Percentiles rank a stretch among this genome's conserved stretches.
These are phyloP conservation scores for Hexamita inflata DNA, from an alignment of 208 protist genomes.

Conservation along the genomic window DNA sequence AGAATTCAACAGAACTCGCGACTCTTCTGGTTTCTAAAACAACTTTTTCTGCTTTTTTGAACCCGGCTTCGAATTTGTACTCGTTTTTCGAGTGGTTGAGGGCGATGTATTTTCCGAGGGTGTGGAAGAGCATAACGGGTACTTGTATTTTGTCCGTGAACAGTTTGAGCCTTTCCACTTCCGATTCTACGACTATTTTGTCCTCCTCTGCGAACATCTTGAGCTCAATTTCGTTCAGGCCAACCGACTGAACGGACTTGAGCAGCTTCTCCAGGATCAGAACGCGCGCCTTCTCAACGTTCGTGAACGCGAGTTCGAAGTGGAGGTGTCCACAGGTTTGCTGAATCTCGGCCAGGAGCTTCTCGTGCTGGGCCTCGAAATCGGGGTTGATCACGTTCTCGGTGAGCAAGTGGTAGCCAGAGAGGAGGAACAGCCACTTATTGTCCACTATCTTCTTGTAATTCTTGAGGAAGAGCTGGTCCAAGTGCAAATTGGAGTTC, in stretches of 20 bases:
- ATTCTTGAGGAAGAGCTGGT: slow-evolving; percentile 9
- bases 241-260: neutral
- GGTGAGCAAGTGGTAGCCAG: neutral
- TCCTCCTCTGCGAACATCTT: neutral
- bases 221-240: slow-evolving; percentile 17
- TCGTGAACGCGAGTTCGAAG: neutral
- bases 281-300: neutral
- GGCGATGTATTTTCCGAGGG: too few relatives aligned
- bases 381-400: neutral
- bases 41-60: too few relatives aligned
- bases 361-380: neutral
- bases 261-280: neutral
- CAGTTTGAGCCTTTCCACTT: too few relatives aligned
- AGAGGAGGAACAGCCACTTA: neutral
- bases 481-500: neutral
- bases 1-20: too few relatives aligned
- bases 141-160: too few relatives aligned
- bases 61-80: too few relatives aligned
- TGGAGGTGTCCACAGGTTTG: neutral
- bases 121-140: too few relatives aligned
- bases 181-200: too few relatives aligned
- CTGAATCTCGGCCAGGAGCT: neutral
- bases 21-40: too few relatives aligned
- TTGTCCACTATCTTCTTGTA: neutral
- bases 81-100: too few relatives aligned